phyloP scores from a whole-genome alignment of 192 early-diverging fungal species.

The Backusella liffmaniae region DNA sequence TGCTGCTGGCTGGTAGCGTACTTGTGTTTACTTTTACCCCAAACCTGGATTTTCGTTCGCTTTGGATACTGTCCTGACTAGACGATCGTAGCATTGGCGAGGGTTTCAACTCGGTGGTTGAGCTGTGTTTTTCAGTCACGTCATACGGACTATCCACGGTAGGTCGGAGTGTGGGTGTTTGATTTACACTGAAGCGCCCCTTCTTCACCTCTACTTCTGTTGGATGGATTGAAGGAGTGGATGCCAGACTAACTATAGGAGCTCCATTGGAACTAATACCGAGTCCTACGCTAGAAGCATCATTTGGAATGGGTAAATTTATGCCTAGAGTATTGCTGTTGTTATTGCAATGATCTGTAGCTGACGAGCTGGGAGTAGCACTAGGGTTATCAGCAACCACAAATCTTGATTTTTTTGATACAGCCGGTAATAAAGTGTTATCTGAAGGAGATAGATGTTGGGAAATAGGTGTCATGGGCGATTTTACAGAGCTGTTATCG shows the following conservation, averaged over 20 bases:
- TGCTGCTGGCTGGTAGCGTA: neutral
- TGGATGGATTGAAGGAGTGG: neutral
- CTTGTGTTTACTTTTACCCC: neutral
- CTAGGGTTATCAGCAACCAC: conserved; percentile 9
- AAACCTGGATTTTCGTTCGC: conserved; percentile 6
- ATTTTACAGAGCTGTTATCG: neutral
- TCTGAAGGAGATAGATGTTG: neutral
- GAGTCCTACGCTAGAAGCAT: neutral
- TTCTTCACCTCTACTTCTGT: conserved; percentile 36
- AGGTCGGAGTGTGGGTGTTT: conserved; percentile 2
- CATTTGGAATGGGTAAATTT: neutral
- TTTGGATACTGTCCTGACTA: conserved; percentile 9
- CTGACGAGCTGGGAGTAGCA: neutral
- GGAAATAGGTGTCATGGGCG: neutral
- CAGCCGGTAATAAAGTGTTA: neutral
- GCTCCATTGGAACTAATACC: neutral
- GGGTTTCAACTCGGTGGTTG: neutral
- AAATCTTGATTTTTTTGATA: conserved; percentile 18
- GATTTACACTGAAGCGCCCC: conserved; percentile 68
- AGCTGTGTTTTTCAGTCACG: neutral
- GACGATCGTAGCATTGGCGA: neutral
- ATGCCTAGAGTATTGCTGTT: neutral
- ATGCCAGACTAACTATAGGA: neutral
- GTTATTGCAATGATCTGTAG: neutral
- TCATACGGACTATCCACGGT: neutral